Conservation (phyloP, 129 eudicot genomes). For the Silybum marianum region DNA sequence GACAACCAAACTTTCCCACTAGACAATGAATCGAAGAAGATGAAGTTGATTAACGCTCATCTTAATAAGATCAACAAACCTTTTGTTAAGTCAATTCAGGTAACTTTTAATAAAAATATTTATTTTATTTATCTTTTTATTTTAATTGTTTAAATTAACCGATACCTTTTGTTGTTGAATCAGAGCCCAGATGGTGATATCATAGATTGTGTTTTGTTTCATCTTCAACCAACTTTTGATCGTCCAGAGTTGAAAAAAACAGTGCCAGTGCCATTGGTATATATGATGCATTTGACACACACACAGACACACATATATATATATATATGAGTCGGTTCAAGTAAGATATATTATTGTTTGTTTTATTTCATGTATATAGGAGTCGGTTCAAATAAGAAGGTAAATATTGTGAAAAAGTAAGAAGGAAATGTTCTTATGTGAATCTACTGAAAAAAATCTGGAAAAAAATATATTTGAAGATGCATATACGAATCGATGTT, state of each 20-base stretch:
- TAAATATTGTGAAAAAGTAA: too few relatives aligned
- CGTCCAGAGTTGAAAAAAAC: background rate
- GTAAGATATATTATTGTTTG: too few relatives aligned
- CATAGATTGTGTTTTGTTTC: background rate
- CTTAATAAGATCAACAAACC: background rate
- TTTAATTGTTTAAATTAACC: background rate
- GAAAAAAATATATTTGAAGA: background rate
- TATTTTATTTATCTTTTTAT: background rate
- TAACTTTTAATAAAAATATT: background rate
- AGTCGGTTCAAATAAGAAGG: background rate
- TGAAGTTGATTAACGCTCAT: background rate
- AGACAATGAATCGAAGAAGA: background rate
- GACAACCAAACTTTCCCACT: background rate
- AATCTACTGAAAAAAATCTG: too few relatives aligned
- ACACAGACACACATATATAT: background rate
- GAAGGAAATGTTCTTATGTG: background rate
- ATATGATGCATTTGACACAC: background rate
- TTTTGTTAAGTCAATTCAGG: constrained; percentile 1
- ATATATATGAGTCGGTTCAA: background rate
- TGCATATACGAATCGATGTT: background rate
- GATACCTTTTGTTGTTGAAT: background rate
- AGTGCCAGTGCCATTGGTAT: background rate
- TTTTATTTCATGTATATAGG: too few relatives aligned
- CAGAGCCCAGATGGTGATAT: constrained; percentile 1
- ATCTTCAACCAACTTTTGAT: constrained; percentile 1